Conservation (phyloP, 2,329 filamentous ascomycete genomes). For the Fusarium metavorans region DNA sequence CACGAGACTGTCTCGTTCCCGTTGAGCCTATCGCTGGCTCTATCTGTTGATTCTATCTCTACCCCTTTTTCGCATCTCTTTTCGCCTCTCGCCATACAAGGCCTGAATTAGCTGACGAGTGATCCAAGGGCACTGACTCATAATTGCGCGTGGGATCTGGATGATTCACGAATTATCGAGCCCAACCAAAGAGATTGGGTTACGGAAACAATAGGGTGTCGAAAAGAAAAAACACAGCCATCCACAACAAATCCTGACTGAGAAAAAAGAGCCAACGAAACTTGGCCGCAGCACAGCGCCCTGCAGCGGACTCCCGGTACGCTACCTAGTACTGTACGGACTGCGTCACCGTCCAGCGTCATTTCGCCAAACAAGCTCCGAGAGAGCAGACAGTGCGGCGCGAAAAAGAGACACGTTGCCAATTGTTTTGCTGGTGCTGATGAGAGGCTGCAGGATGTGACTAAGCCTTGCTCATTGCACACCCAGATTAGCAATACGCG, state of each 20-base stretch:
- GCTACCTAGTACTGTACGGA: conserved; percentile 23
- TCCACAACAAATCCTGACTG: conserved; percentile 15
- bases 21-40: conserved; percentile 19
- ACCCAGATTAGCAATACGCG: conserved; percentile 35
- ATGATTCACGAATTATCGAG: conserved; percentile 34
- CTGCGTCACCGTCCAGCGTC: conserved; percentile 44
- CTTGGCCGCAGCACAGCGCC: conserved; percentile 38
- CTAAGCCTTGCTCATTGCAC: conserved; percentile 40
- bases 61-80: conserved; percentile 22
- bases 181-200: conserved; percentile 37
- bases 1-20: conserved; percentile 33
- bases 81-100: conserved; percentile 24
- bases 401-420: conserved; percentile 30
- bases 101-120: conserved; percentile 23
- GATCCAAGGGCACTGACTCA: conserved; percentile 36
- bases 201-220: conserved; percentile 29
- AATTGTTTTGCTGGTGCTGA: conserved; percentile 18
- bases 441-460: conserved; percentile 36
- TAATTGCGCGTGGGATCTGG: conserved; percentile 29
- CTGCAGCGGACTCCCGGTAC: conserved; percentile 36
- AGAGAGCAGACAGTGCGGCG: conserved; percentile 36
- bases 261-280: conserved; percentile 30
- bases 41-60: conserved; percentile 14
- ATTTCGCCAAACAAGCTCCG: conserved; percentile 35
- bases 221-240: conserved; percentile 30